Base-by-base conservation (phyloP, 495 filamentous ascomycete species). In the Podospora comata region DNA sequence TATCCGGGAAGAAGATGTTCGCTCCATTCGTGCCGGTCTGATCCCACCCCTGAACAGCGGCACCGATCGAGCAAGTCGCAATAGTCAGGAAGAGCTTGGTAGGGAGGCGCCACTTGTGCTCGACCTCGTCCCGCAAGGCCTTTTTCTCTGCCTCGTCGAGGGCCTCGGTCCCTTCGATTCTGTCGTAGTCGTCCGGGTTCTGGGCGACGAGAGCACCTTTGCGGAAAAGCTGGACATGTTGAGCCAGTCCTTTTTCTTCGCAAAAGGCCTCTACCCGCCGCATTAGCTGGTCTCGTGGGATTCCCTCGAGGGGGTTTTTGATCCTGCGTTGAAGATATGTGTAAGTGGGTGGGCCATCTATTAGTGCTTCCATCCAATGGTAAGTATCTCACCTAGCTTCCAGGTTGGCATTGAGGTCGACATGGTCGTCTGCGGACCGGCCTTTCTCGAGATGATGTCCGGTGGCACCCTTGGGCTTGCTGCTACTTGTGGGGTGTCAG, bases 11-110 rank as follows among this genome's bases (percentile, higher is more conserved):
- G 64, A 84, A 86, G 69, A 93, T 80, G 68, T 88, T 92, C 30
- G 90, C 91, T 60, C 90, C 91, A 72, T 92, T 93, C 2, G 85
- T 86, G n/a, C 90, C 88, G 58, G 87, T 89, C 75, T 90, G 88
- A 72, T 90, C 88, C 88, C 88, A 91, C 32, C 89, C 89, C 72
- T 92, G 90, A 30, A 91, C 87, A 16, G 89, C 90, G 18, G 91
- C 91, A n/a, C 86, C 89, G 63, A 93, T 86, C 20, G 90, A 91
- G 75, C 88, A 90, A 39, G 89, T 83, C 23, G 84, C 75, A 69
- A 93, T 89, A 64, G 89, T 90, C 68, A 87, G 81, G 76, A 79
- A 84, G 15, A 92, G 78, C n/a, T 79, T 81, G 68, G 67, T 73
- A 7, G 90, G 89, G 26, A 90, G 85, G 34, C 85, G 81, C 89